These are phyloP conservation scores for Phytomonas sp. DNA, from an alignment of 208 protist species.

Conservation along the genomic window DNA sequence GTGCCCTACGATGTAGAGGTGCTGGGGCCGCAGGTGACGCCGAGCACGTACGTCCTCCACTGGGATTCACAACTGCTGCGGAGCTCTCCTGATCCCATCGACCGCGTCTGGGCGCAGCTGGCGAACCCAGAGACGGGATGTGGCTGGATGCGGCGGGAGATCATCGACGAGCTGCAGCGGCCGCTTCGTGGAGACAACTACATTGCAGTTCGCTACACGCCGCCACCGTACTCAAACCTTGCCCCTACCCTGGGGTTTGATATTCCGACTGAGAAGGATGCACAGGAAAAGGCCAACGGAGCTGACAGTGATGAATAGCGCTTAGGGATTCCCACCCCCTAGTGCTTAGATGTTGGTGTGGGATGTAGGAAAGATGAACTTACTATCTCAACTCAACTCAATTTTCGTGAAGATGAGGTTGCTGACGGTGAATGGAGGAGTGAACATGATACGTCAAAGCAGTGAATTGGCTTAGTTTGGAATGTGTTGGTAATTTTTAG, in stretches of 20 bases:
- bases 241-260: constrained; percentile 46
- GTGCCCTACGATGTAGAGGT: constrained; percentile 75
- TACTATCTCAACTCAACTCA: background rate
- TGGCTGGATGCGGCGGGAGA: constrained; percentile 66
- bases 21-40: constrained; percentile 64
- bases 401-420: background rate
- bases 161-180: constrained; percentile 83
- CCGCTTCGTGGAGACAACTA: constrained; percentile 76
- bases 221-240: constrained; percentile 69
- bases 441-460: background rate
- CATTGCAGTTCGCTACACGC: constrained; percentile 82
- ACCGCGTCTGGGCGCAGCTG: constrained; percentile 74
- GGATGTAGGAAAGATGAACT: background rate
- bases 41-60: constrained; percentile 70
- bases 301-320: background rate
- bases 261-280: constrained; percentile 5
- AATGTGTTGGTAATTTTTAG: background rate
- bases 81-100: constrained; percentile 84
- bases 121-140: constrained; percentile 79
- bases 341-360: background rate
- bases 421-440: background rate
- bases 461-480: background rate
- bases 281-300: background rate
- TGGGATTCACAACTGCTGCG: constrained; percentile 75
- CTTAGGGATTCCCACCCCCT: background rate